Base-by-base conservation (phyloP, 352 stramenopile species). In the Paralagenidium karlingii region DNA sequence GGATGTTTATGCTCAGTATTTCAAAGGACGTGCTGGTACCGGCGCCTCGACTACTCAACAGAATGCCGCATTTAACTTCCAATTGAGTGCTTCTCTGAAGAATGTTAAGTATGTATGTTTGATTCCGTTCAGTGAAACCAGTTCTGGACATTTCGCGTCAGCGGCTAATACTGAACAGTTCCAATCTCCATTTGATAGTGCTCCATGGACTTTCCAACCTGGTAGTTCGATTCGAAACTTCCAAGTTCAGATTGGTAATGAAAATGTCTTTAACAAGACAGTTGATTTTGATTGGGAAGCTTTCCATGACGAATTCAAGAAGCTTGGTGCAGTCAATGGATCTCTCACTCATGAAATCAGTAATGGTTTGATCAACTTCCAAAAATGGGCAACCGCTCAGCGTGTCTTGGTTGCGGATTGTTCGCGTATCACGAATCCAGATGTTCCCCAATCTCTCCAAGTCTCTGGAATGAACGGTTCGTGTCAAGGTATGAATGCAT, bases 261-360 rank as follows among this genome's bases (percentile, higher is more conserved):
- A 45, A 6, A 60, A 55, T 45, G 51, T 60, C 7, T 60, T 60
- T 36, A 12, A 29, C 20, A 52, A 60, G 15, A 38, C 44, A 18
- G 36, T 47, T 4, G 43, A 48, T 24, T 60, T 53, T 15, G 47
- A 56, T 19, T 60, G 37, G 20, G 37, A 51, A 34, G 5, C 30
- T 0, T 60, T 49, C 24, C 15, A 9, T 9, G 38, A 56, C 40
- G 47, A 56, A 28, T 46, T 53, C 2, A 24, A 26, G 5, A 60
- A 60, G 29, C 9, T 60, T 12, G 19, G 15, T 30, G 32, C 47
- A 5, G 41, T 60, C 12, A 60, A 60, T 32, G 51, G 51, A 42
- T 37, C 43, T 47, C 19, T 55, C 7, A 46, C 30, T 0, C 46
- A 42, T 32, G 34, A 51, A 25, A 46, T 60, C 10, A 40, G 25